Evolutionary conservation across 768 basidiomycete genomes (phyloP).

Genomic region (Strobilomyces confusus): DNA sequence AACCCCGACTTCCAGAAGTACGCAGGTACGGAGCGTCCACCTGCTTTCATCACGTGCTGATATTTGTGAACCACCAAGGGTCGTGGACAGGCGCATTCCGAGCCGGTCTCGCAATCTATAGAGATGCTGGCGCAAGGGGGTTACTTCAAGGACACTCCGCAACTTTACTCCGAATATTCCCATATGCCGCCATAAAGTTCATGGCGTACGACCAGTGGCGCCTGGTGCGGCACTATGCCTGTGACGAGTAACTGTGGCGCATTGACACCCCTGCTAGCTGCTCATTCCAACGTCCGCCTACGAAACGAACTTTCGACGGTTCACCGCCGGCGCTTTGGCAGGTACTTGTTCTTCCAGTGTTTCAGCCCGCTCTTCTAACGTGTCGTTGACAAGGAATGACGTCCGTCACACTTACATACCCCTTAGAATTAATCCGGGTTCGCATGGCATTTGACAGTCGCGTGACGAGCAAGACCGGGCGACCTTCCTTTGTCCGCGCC

Average conservation of each 20-base stretch:
- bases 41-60: conserved; percentile 22
- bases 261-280: conserved; percentile 41
- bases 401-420: conserved; percentile 92
- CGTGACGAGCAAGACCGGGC: conserved; percentile 24
- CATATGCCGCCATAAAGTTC: conserved; percentile 96
- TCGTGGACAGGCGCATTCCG: conserved; percentile 81
- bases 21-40: conserved; percentile 57
- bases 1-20: conserved; percentile 94
- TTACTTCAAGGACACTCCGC: conserved; percentile 96
- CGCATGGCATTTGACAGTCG: conserved; percentile 74
- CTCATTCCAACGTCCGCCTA: conserved; percentile 80
- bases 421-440: conserved; percentile 91
- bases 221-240: conserved; percentile 43
- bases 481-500: conserved; percentile 52
- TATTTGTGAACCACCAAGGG: conserved; percentile 43
- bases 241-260: not conserved
- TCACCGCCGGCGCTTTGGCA: conserved; percentile 82
- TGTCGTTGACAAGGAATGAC: conserved; percentile 54
- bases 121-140: conserved; percentile 65
- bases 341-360: conserved; percentile 45
- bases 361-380: not conserved
- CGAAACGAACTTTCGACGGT: conserved; percentile 77
- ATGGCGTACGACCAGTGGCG: conserved; percentile 93
- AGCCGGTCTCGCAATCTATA: conserved; percentile 72
- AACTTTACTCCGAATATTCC: conserved; percentile 90